Conservation (phyloP, 2,329 filamentous ascomycete species). For the Hypoxylon sp. region DNA sequence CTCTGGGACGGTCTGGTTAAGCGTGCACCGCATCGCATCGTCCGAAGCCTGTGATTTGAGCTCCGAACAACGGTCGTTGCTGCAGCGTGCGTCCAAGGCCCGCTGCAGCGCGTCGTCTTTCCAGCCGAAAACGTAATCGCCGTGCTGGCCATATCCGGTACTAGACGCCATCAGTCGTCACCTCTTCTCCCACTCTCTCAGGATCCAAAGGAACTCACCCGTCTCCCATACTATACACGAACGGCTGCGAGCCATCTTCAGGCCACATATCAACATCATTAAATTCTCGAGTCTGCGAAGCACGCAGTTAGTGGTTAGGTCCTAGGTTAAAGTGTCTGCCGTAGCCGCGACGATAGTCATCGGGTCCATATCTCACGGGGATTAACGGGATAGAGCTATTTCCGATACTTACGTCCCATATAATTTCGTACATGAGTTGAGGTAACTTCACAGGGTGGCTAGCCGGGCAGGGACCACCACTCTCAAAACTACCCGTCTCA, state of each 20-base stretch:
- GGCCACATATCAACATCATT: conserved; percentile 45
- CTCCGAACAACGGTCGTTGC: conserved; percentile 45
- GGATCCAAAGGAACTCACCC: conserved; percentile 30
- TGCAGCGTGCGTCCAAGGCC: conserved; percentile 50
- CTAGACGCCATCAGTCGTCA: conserved; percentile 15
- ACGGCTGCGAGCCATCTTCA: conserved; percentile 50
- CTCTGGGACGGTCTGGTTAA: conserved; percentile 40
- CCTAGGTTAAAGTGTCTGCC: background rate
- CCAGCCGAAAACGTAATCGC: conserved; percentile 56
- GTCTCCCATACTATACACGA: conserved; percentile 47
- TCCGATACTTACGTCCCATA: conserved; percentile 41
- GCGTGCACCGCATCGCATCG: conserved; percentile 41
- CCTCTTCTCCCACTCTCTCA: background rate
- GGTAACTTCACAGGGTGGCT: conserved; percentile 46
- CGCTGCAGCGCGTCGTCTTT: conserved; percentile 55
- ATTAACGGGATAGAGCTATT: background rate
- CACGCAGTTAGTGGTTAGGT: background rate
- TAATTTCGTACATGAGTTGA: conserved; percentile 48
- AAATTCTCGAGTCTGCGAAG: conserved; percentile 38
- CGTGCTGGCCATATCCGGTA: conserved; percentile 54
- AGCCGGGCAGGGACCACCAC: conserved; percentile 43
- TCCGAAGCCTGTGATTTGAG: conserved; percentile 43
- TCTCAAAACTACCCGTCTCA: conserved; percentile 41
- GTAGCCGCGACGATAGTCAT: background rate
- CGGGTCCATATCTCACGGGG: background rate